Percentiles rank a stretch among this genome's conserved stretches.
These are phyloP conservation scores for Paraphaeosphaeria sporulosa DNA, from an alignment of 2,329 filamentous ascomycete species.

Conservation along the genomic window DNA sequence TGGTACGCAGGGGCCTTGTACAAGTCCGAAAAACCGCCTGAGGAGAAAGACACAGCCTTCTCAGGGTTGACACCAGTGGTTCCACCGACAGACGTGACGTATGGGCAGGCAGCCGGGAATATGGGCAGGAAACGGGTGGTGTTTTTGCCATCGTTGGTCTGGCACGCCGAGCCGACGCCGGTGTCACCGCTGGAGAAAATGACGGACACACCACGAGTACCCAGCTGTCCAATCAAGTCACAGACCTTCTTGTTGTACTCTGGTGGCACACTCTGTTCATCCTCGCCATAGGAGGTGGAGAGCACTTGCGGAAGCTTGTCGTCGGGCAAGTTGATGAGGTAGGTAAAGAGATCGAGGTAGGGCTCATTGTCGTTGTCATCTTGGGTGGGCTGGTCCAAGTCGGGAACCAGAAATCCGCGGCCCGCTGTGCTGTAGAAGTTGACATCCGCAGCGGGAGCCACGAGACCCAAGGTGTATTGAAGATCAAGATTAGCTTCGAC, in stretches of 20 bases:
- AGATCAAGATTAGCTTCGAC: constrained; percentile 61
- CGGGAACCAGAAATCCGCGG: constrained; percentile 56
- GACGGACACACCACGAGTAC: constrained; percentile 50
- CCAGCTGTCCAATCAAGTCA: constrained; percentile 50
- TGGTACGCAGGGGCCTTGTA: constrained; percentile 55
- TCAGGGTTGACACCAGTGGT: constrained; percentile 52
- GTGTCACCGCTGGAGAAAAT: constrained; percentile 52
- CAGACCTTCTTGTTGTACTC: constrained; percentile 49
- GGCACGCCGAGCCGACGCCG: constrained; percentile 52
- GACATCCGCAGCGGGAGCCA: constrained; percentile 51
- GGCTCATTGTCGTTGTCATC: constrained; percentile 58
- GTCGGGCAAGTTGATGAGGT: constrained; percentile 42
- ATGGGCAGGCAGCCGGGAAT: constrained; percentile 58
- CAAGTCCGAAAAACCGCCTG: constrained; percentile 56
- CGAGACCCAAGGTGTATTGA: constrained; percentile 57
- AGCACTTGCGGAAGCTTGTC: constrained; percentile 48
- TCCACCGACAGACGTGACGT: constrained; percentile 57
- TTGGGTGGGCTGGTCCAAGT: constrained; percentile 55
- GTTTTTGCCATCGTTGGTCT: constrained; percentile 56
- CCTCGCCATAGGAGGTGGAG: constrained; percentile 51
- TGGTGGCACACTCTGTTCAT: constrained; percentile 49
- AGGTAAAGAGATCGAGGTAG: constrained; percentile 51
- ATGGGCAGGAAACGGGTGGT: constrained; percentile 53
- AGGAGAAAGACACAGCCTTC: constrained; percentile 49
- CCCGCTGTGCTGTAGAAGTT: constrained; percentile 58